Conservation (phyloP, 2,329 filamentous ascomycete species). For the Tolypocladium capitatum region DNA sequence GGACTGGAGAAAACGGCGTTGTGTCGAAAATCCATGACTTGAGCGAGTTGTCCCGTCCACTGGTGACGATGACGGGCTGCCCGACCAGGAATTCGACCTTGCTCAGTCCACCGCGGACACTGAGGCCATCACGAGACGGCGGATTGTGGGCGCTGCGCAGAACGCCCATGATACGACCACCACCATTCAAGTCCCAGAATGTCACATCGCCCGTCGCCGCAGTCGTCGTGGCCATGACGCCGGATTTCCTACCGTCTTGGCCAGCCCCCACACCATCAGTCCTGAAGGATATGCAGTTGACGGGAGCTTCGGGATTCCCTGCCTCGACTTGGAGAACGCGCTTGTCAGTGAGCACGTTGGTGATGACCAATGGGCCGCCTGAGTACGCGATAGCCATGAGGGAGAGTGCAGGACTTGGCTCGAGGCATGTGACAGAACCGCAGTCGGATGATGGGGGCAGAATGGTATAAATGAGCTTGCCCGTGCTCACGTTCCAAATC, state of each 20-base stretch:
- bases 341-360: constrained; percentile 70
- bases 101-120: constrained; percentile 65
- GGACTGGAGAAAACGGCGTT: constrained; percentile 74
- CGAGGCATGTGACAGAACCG: constrained; percentile 75
- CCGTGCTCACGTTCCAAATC: constrained; percentile 94
- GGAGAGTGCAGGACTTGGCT: constrained; percentile 72
- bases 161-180: constrained; percentile 74
- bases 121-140: constrained; percentile 38
- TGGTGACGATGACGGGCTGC: constrained; percentile 81
- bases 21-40: constrained; percentile 97
- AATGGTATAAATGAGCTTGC: constrained; percentile 82
- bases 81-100: constrained; percentile 80
- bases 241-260: constrained; percentile 69
- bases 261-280: constrained; percentile 82
- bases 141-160: constrained; percentile 80
- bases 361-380: constrained; percentile 64
- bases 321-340: constrained; percentile 56
- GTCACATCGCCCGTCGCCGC: constrained; percentile 72
- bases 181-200: constrained; percentile 89
- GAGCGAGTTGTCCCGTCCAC: constrained; percentile 82
- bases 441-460: constrained; percentile 58
- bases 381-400: constrained; percentile 81
- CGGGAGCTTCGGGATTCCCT: constrained; percentile 47
- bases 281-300: constrained; percentile 79
- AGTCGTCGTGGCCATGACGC: constrained; percentile 89